Base-by-base conservation (phyloP, 345 rosid species). In the Lepidium aucheri region DNA sequence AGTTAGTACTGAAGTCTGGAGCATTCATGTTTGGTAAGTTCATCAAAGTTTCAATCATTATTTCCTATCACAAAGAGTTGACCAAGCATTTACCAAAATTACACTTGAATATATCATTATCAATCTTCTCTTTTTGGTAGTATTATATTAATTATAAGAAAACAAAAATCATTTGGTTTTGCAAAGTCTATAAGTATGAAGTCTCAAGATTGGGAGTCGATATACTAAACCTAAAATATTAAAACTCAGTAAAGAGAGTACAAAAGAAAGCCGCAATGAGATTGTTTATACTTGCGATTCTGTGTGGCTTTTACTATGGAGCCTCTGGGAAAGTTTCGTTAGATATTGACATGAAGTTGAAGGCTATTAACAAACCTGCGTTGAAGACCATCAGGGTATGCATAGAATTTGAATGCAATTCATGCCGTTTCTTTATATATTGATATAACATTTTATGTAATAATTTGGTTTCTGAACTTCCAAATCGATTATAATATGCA, bases 341-440 rank as follows among this genome's bases (percentile, higher is more conserved):
- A 6, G 80, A 74, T 12, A 58, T 79, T 8, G 73, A 75, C 13
- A 52, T 47, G 68, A 79, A 72, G 42, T 15, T 85, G 12, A 83
- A 68, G 77, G 54, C 67, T 59, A 76, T 85, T 38, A 80, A 83
- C 20, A 85, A 85, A 59, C 83, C 80, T 32, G 67, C 84, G 0
- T 67, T 74, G 35, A 83, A 83, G 63, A 78, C 78, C 32, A 57
- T 83, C 18, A 56, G 62, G 78, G 87, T 78, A 56, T 15, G 34
- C 30, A 26, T 26, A 4, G 30, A 26, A 24, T 24, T 0, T 5
- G 1, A 46, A 68, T 38, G 13, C 22, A 49, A n/a, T 26, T 26
- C 30, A 1, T 1, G 3, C n/a, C n/a, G n/a, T n/a, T n/a, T n/a
- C n/a, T n/a, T n/a, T n/a, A n/a, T n/a, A n/a, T n/a, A n/a, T n/a